Conservation (phyloP, 1,284 basidiomycete genomes). For the Heterobasidion irregulare region DNA sequence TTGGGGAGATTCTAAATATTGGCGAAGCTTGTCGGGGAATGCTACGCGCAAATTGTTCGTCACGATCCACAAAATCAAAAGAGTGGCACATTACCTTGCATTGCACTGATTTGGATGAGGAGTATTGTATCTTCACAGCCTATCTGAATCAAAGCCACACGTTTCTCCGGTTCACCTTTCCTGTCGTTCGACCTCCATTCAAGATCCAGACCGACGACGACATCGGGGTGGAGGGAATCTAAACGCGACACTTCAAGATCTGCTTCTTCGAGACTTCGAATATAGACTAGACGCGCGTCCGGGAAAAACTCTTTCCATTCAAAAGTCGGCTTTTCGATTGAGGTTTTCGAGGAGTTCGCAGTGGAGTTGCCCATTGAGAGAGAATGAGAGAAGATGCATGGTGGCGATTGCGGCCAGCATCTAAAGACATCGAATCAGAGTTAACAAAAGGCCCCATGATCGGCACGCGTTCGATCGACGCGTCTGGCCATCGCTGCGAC, state of each 20-base stretch:
- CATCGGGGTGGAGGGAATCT: slow-evolving; percentile 13
- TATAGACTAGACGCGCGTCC: slow-evolving; percentile 17
- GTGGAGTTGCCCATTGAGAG: neutral
- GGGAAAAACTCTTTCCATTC: slow-evolving; percentile 7
- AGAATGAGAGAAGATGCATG: no score
- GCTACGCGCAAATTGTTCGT: slow-evolving; percentile 22
- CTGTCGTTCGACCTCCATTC: slow-evolving; percentile 61
- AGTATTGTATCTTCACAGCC: slow-evolving; percentile 43
- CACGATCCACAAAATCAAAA: neutral
- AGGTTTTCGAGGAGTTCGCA: neutral
- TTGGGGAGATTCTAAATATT: slow-evolving; percentile 39
- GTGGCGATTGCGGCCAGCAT: no score
- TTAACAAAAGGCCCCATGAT: no score
- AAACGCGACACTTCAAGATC: slow-evolving; percentile 15
- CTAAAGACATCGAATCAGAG: no score
- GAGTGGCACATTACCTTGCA: slow-evolving; percentile 37
- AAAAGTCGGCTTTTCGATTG: slow-evolving; percentile 1
- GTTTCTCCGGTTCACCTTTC: slow-evolving; percentile 47
- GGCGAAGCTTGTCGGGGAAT: slow-evolving; percentile 43
- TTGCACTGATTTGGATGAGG: slow-evolving; percentile 55
- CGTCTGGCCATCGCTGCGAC: no score
- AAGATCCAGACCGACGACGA: slow-evolving; percentile 57
- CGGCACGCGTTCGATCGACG: no score
- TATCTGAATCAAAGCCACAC: slow-evolving; percentile 63
- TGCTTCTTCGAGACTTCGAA: slow-evolving; percentile 14